Percentiles rank a stretch among this genome's conserved stretches.
Evolutionary conservation across 2,329 filamentous ascomycete species (phyloP).

Genomic region (Colletotrichum limetticola): DNA sequence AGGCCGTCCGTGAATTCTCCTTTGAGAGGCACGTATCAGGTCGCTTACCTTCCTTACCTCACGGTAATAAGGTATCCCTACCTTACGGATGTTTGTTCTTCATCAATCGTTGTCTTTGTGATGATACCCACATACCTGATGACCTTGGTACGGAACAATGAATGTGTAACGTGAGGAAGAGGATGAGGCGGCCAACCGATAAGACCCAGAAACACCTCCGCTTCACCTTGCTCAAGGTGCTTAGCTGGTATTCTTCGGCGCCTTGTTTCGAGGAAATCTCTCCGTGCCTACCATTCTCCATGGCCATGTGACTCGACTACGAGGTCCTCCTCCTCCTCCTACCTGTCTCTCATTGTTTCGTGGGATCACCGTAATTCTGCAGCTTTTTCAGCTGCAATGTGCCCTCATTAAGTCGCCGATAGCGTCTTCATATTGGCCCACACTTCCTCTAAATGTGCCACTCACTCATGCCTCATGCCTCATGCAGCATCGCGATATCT

Average conservation of each 20-base stretch:
- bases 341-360: background rate
- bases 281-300: background rate
- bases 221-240: background rate
- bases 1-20: background rate
- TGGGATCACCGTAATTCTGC: background rate
- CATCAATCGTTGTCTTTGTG: background rate
- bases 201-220: background rate
- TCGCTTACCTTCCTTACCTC: background rate
- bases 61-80: background rate
- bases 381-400: background rate
- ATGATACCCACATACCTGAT: background rate
- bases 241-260: background rate
- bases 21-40: background rate
- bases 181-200: background rate
- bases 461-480: background rate
- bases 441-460: background rate
- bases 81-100: background rate
- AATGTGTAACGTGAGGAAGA: background rate
- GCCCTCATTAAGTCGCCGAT: background rate
- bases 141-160: background rate
- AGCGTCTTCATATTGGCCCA: background rate
- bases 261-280: background rate
- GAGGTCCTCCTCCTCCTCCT: background rate
- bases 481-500: background rate
- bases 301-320: conserved; percentile 10